These are phyloP conservation scores for Hortiboletus flavorubellus DNA, from an alignment of 768 basidiomycete species.

Conservation along the genomic window DNA sequence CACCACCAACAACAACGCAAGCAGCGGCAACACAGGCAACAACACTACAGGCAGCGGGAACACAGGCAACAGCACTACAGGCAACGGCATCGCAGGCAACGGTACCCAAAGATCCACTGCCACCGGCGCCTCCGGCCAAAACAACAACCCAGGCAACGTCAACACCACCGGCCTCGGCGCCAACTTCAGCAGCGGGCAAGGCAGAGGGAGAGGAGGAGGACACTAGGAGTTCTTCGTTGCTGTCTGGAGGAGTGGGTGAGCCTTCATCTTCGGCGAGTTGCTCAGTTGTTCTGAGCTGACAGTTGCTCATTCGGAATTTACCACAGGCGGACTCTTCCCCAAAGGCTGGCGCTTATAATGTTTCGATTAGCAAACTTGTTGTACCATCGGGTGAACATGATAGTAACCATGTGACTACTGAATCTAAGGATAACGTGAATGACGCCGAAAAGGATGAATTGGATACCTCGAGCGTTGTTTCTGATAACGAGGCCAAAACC, in stretches of 20 bases:
- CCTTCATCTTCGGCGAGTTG: slow-evolving; percentile 32
- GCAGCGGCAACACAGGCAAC: not conserved
- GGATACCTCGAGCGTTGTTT: slow-evolving; percentile 8
- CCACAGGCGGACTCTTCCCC: slow-evolving; percentile 14
- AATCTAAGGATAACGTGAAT: slow-evolving; percentile 22
- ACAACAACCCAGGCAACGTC: not conserved
- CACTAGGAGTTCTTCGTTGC: not conserved
- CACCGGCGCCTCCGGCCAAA: not conserved
- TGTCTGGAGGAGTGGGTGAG: slow-evolving; percentile 28
- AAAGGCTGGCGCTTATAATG: slow-evolving; percentile 9
- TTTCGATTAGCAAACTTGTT: slow-evolving; percentile 22
- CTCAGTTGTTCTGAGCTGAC: slow-evolving; percentile 24
- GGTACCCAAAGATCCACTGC: not conserved
- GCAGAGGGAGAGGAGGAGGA: slow-evolving; percentile 3
- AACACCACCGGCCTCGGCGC: not conserved
- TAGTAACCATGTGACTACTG: slow-evolving; percentile 21
- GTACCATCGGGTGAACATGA: slow-evolving; percentile 26
- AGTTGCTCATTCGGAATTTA: slow-evolving; percentile 24
- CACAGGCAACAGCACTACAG: not conserved
- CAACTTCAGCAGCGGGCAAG: slow-evolving; percentile 1
- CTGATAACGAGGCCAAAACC: slow-evolving; percentile 21
- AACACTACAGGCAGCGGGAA: not conserved
- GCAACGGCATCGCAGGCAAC: not conserved
- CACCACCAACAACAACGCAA: not conserved
- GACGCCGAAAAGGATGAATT: slow-evolving; percentile 26